Evolutionary conservation across 2,329 filamentous ascomycete genomes (phyloP).

Genomic region (Mycosphaerella sp.): DNA sequence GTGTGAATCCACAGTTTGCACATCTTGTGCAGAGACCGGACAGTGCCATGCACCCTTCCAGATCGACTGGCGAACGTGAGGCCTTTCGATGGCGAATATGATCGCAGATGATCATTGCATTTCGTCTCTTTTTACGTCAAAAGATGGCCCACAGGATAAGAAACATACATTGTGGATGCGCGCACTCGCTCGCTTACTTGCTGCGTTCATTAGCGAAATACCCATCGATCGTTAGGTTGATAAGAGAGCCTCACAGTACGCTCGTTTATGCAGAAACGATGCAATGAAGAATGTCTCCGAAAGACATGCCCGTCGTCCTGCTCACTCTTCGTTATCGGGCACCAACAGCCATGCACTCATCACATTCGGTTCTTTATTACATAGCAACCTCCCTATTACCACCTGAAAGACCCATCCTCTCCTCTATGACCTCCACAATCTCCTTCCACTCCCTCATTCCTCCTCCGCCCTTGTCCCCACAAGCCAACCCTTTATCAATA

Average conservation of each 20-base stretch:
- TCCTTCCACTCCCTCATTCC: slow-evolving; percentile 77
- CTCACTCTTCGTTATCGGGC: not conserved
- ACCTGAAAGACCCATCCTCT: slow-evolving; percentile 28
- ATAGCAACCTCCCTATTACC: not conserved
- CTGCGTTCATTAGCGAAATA: slow-evolving; percentile 12
- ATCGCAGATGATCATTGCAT: not conserved
- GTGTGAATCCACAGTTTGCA: slow-evolving; percentile 48
- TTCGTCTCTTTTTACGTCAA: slow-evolving; percentile 7
- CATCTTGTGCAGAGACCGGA: slow-evolving; percentile 50
- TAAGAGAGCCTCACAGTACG: slow-evolving; percentile 6
- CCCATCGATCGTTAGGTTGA: slow-evolving; percentile 6
- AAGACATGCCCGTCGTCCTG: not conserved
- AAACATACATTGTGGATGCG: not conserved
- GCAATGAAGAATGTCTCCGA: not conserved
- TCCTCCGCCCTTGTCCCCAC: slow-evolving; percentile 74
- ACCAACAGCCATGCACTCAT: not conserved
- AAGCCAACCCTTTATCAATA: slow-evolving; percentile 71
- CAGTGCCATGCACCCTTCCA: slow-evolving; percentile 50
- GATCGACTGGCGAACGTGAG: slow-evolving; percentile 29
- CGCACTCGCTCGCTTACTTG: slow-evolving; percentile 7
- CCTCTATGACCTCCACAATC: slow-evolving; percentile 62
- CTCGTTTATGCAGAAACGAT: slow-evolving; percentile 11
- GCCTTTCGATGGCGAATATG: slow-evolving; percentile 30
- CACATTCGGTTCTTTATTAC: not conserved
- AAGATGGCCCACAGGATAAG: slow-evolving; percentile 4